A percentile compares a stretch with the other conserved stretches of the same genome.
Conservation (phyloP, 345 rosid genomes). For the Gossypium rotundifolium region DNA sequence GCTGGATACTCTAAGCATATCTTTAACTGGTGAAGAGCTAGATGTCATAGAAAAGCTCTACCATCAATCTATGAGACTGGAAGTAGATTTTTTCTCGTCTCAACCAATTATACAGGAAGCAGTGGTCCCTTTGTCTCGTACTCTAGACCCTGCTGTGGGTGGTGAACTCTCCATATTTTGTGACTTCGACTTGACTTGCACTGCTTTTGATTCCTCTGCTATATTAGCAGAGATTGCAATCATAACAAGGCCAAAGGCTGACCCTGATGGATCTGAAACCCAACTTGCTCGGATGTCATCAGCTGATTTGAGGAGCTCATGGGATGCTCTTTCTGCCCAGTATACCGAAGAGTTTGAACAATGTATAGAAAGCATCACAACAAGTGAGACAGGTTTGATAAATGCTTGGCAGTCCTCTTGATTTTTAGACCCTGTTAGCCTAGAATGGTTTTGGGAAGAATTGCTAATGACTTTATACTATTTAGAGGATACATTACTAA, state of each 20-base stretch:
- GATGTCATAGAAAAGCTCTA: slow-evolving; percentile 45
- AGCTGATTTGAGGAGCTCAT: slow-evolving; percentile 37
- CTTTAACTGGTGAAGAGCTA: slow-evolving; percentile 52
- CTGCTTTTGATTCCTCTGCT: slow-evolving; percentile 53
- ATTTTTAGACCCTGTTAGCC: neutral
- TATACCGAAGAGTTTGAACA: slow-evolving; percentile 44
- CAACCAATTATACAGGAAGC: slow-evolving; percentile 37
- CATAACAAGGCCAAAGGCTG: slow-evolving; percentile 36
- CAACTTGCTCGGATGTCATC: slow-evolving; percentile 33
- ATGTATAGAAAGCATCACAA: slow-evolving; percentile 37
- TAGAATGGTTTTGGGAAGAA: slow-evolving; percentile 5
- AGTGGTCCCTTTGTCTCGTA: slow-evolving; percentile 33
- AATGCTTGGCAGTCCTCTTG: slow-evolving; percentile 2
- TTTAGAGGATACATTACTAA: slow-evolving; percentile 6
- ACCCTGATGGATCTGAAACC: slow-evolving; percentile 22
- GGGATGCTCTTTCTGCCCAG: slow-evolving; percentile 40
- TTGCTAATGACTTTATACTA: neutral
- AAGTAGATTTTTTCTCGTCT: slow-evolving; percentile 35
- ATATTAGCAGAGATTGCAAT: slow-evolving; percentile 59
- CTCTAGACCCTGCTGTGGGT: slow-evolving; percentile 24
- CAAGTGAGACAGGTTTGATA: slow-evolving; percentile 25
- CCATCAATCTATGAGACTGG: slow-evolving; percentile 44
- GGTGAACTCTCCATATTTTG: slow-evolving; percentile 36
- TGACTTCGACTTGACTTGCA: slow-evolving; percentile 58
- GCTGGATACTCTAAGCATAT: slow-evolving; percentile 47